phyloP scores from a whole-genome alignment of 2,329 filamentous ascomycete species.

The Esteya vermicola region DNA sequence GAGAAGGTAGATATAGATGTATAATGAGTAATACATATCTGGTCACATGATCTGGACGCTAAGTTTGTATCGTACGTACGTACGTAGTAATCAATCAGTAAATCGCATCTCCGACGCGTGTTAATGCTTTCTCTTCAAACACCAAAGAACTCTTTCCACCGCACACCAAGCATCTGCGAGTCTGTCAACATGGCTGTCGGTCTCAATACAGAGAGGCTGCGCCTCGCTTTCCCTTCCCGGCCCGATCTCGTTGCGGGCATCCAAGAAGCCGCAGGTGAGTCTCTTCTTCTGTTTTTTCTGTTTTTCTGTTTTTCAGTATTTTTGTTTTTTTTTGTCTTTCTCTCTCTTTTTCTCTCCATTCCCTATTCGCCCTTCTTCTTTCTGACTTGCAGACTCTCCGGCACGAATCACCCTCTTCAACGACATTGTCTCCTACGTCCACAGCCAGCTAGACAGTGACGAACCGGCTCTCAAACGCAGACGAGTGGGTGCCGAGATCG shows the following conservation, averaged over 20 bases:
- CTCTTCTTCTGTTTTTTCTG: too few relatives aligned
- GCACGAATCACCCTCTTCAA: conserved; percentile 39
- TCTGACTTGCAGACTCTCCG: conserved; percentile 28
- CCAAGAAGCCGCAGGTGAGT: conserved; percentile 33
- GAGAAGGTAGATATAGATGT: not conserved
- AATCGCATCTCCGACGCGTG: too few relatives aligned
- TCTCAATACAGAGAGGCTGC: conserved; percentile 36
- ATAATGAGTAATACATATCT: not conserved
- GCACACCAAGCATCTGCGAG: too few relatives aligned
- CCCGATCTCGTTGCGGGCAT: conserved; percentile 43
- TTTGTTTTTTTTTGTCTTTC: too few relatives aligned
- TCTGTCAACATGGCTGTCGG: conserved; percentile 11
- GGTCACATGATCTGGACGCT: too few relatives aligned
- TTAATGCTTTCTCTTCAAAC: too few relatives aligned
- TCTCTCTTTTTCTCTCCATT: too few relatives aligned
- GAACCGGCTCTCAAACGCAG: conserved; percentile 34
- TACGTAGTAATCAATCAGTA: too few relatives aligned
- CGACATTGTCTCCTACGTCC: conserved; percentile 35
- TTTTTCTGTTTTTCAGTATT: too few relatives aligned
- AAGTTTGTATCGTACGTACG: too few relatives aligned
- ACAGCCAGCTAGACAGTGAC: conserved; percentile 23
- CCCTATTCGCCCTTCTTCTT: too few relatives aligned
- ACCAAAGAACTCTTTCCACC: not conserved
- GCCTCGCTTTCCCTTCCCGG: conserved; percentile 37
- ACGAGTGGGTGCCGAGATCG: conserved; percentile 26